Evolutionary conservation across 2,329 filamentous ascomycete genomes (phyloP).

Genomic region (Verticillium klebahnii): DNA sequence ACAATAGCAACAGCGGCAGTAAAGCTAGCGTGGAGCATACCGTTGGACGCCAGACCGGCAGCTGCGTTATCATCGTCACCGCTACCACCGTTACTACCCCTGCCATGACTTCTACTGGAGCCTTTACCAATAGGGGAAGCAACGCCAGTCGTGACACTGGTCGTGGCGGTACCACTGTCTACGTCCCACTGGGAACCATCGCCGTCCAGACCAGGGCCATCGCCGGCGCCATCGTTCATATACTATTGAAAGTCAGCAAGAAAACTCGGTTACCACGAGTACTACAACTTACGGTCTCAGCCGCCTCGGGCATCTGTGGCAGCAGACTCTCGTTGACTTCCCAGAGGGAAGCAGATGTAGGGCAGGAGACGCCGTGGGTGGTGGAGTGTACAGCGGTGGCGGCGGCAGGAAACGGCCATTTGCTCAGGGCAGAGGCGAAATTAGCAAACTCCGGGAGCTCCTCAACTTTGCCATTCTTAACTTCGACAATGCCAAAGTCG

Average conservation of each 20-base stretch:
- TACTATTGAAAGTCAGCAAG: constrained; percentile 25
- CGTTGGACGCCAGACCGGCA: constrained; percentile 18
- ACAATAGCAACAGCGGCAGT: constrained; percentile 29
- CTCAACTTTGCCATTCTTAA: constrained; percentile 50
- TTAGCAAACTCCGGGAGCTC: constrained; percentile 59
- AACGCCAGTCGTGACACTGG: constrained; percentile 31
- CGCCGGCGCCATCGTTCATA: constrained; percentile 48
- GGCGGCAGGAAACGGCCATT: constrained; percentile 45
- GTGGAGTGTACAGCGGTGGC: constrained; percentile 42
- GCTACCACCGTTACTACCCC: constrained; percentile 19
- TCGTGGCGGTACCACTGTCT: constrained; percentile 42
- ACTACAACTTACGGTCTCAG: constrained; percentile 20
- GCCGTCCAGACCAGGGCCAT: constrained; percentile 48
- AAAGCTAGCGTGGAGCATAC: constrained; percentile 28
- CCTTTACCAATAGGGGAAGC: constrained; percentile 29
- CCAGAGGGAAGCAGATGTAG: constrained; percentile 44
- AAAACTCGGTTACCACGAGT: too few relatives aligned
- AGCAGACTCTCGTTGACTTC: constrained; percentile 44
- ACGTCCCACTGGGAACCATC: constrained; percentile 49
- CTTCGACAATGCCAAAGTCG: constrained; percentile 73
- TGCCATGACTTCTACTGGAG: constrained; percentile 24
- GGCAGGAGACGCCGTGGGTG: constrained; percentile 43
- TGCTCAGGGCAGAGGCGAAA: constrained; percentile 42
- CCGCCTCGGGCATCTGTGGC: constrained; percentile 46
- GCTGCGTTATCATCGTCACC: constrained; percentile 23